These are phyloP conservation scores for Gloeopeniophorella convolvens DNA, from an alignment of 768 basidiomycete species.

Conservation along the genomic window DNA sequence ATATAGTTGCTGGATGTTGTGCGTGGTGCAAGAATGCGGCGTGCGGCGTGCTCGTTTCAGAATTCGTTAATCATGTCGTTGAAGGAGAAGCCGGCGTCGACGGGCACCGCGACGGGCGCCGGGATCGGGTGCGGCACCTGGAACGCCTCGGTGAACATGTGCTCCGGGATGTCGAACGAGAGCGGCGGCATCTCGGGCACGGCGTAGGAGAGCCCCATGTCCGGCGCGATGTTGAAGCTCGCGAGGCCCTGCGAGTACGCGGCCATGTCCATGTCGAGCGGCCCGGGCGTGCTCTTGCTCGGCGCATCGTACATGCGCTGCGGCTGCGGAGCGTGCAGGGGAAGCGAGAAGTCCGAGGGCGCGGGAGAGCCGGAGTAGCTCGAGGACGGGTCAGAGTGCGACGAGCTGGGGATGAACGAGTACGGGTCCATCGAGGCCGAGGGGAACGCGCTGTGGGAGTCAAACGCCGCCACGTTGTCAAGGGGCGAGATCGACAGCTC, in stretches of 20 bases:
- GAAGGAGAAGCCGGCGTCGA: slow-evolving; percentile 14
- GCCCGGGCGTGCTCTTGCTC: not conserved
- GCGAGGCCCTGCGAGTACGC: slow-evolving; percentile 18
- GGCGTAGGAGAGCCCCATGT: slow-evolving; percentile 17
- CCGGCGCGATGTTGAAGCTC: slow-evolving; percentile 14
- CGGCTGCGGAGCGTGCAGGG: slow-evolving; percentile 16
- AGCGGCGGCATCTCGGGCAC: slow-evolving; percentile 14
- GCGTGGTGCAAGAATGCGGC: not conserved
- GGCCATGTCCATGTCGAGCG: slow-evolving; percentile 10
- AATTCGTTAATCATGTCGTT: slow-evolving; percentile 21
- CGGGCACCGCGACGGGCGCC: slow-evolving; percentile 8
- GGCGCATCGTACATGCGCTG: slow-evolving; percentile 13
- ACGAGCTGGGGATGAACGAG: not conserved
- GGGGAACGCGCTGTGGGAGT: not conserved
- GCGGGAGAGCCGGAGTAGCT: slow-evolving; percentile 20
- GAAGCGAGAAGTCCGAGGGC: slow-evolving; percentile 18
- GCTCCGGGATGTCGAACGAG: slow-evolving; percentile 11
- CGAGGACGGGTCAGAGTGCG: slow-evolving; percentile 15
- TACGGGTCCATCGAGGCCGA: not conserved
- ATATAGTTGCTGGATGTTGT: not conserved
- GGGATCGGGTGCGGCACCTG: slow-evolving; percentile 5
- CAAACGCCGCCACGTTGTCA: slow-evolving; percentile 6
- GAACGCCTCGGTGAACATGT: slow-evolving; percentile 7
- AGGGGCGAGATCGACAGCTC: slow-evolving; percentile 19
- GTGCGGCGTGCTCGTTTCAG: slow-evolving; percentile 9